Evolutionary conservation across 257 asterid genomes (phyloP), one percentile per base, ranked within the genome.

Genomic region (Misopates orontium): DNA sequence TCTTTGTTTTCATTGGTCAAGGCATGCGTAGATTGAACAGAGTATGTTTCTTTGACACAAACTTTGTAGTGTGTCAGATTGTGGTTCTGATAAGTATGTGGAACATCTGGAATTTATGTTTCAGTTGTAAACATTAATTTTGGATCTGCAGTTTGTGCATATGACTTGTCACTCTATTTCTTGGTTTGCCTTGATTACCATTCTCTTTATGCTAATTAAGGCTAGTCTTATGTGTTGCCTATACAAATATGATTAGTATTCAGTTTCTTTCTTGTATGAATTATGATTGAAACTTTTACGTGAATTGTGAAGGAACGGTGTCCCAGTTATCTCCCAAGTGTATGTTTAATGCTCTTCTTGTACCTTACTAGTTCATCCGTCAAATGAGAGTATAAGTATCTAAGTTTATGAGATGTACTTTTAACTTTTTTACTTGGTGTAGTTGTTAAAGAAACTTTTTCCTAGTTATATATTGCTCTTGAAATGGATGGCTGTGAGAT

Each of bases 31-130:
- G 48, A 32, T 41, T 21, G 56, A 60, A 24, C 31, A 45, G 22
- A n/a, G 52, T 64, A 71, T 57, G 52, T 64, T 67, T 62, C 49
- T 49, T 51, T 71, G 64, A 31, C 24, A 52, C 17, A 41, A 61
- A 56, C 52, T 14, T 8, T 45, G 62, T 57, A 21, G 23, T 62
- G 58, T 64, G 31, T 56, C 47, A 12, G 5, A 8, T 75, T 23
- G 20, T 31, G 70, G 22, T 48, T 24, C 66, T 64, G 60, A 67
- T 52, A 42, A 36, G 36, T 55, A 45, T 23, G 20, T 22, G 21
- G 50, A 21, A 5, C 42, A 40, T 9, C 24, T 49, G 22, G 12
- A 41, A 49, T 66, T 52, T 55, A 57, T 66, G 73, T 60, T 60
- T 55, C 39, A n/a, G 64, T 58, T 42, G 39, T 60, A 62, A 56